A percentile compares a stretch with the other conserved stretches of the same genome.
These are phyloP conservation scores for Trichoderma harzianum DNA, from an alignment of 2,329 filamentous ascomycete species.

Conservation along the genomic window DNA sequence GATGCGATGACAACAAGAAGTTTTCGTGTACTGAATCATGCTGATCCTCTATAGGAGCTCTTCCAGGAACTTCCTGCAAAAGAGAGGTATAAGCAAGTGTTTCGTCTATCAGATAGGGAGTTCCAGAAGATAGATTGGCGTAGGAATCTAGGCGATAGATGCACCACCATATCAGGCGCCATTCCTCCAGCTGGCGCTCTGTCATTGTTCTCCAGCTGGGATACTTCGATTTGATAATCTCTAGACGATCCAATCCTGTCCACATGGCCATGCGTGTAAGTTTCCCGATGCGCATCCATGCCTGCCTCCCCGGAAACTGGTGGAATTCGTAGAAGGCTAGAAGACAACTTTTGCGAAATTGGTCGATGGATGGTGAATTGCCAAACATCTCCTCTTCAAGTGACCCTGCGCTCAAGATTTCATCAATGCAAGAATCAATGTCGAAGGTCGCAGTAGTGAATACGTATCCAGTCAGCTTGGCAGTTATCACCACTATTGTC, in stretches of 20 bases:
- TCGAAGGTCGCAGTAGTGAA: not conserved
- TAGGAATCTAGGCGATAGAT: not conserved
- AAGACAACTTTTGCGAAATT: not conserved
- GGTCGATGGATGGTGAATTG: not conserved
- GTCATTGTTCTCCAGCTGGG: not conserved
- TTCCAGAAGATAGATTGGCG: not conserved
- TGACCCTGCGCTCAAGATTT: not conserved
- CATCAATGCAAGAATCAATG: not conserved
- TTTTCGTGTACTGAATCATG: not conserved
- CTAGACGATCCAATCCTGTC: not conserved
- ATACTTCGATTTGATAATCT: not conserved
- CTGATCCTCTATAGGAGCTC: not conserved
- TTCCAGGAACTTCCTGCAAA: not conserved
- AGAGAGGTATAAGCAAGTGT: not conserved
- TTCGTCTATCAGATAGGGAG: not conserved
- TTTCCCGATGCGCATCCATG: conserved; percentile 20
- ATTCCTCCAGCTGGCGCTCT: not conserved
- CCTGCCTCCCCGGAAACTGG: conserved; percentile 22
- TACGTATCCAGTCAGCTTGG: not conserved
- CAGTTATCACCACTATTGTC: not conserved
- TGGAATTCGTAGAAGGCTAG: conserved; percentile 21
- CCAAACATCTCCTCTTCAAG: not conserved
- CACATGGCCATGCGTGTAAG: conserved; percentile 18
- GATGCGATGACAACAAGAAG: not conserved
- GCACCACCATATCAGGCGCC: not conserved